Evolutionary conservation across 192 early-diverging fungal genomes (phyloP), one percentile per base, ranked within the genome.

Genomic region (Entrophospora sp.): DNA sequence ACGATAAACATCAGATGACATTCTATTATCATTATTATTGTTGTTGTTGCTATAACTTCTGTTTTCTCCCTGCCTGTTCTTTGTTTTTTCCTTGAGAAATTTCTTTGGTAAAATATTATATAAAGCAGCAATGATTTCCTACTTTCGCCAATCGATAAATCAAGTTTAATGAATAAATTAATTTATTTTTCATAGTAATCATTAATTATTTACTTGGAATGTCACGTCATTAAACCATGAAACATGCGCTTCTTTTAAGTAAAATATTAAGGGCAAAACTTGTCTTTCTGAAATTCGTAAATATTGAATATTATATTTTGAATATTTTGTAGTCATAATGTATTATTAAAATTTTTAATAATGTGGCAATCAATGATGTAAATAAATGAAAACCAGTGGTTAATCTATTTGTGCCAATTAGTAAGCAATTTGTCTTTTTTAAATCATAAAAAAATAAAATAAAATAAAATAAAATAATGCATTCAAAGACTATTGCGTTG

Each of bases 261-360:
- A 45, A 45, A 62, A 18, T n/a, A 45, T 45, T 31, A 62, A 22
- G 18, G 43, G 60, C 24, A 62, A 14, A 5, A 62, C 60, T 45
- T 62, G 60, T 45, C 45, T 62, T 9, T 43, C 60, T 9, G 60
- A 62, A 44, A 62, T 62, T 24, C 43, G 38, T 42, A 62, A 45
- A 32, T 62, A 62, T 20, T 27, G 31, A 57, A 57, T 35, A 6
- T 57, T 57, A 8, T 35, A 13, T 4, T 31, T 57, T 6, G 55
- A 37, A 37, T 36, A 52, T 28, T 27, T n/a, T n/a, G n/a, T n/a
- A n/a, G n/a, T n/a, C n/a, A n/a, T n/a, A n/a, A n/a, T n/a, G n/a
- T n/a, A n/a, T n/a, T n/a, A n/a, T n/a, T n/a, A n/a, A n/a, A n/a
- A n/a, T n/a, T n/a, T n/a, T n/a, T n/a, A n/a, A n/a, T n/a, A n/a